These are phyloP conservation scores for Neostapfia colusana DNA, from an alignment of 176 grass and related monocot genomes.

Conservation along the genomic window DNA sequence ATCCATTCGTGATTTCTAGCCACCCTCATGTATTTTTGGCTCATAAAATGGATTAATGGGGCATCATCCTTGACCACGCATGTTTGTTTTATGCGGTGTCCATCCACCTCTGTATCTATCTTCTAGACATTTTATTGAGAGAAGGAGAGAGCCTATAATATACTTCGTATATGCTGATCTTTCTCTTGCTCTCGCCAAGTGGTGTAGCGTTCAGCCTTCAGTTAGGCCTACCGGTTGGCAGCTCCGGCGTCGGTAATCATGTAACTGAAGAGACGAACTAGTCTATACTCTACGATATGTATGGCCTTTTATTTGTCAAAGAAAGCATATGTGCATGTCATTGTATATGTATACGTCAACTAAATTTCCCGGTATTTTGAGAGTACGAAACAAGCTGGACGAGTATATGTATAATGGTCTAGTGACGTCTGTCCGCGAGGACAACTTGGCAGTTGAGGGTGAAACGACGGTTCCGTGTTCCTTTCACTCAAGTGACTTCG, in stretches of 20 bases:
- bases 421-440: slow-evolving; percentile 3
- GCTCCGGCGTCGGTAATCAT: slow-evolving; percentile 15
- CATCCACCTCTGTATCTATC: neutral
- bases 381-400: neutral
- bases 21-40: neutral
- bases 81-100: slow-evolving; percentile 15
- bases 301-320: neutral
- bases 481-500: neutral
- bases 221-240: slow-evolving; percentile 41
- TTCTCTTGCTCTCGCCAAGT: slow-evolving; percentile 33
- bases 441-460: slow-evolving; percentile 10
- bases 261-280: neutral
- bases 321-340: neutral
- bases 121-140: neutral
- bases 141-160: neutral
- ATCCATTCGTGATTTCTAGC: neutral
- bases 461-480: slow-evolving; percentile 3
- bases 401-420: neutral
- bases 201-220: slow-evolving; percentile 5
- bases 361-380: neutral
- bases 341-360: slow-evolving; percentile 19
- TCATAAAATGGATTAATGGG: neutral
- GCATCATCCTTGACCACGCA: neutral
- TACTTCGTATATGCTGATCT: neutral
- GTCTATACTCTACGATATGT: neutral